Conservation (phyloP, 192 early-diverging fungal genomes). For the Physocladia obscura region DNA sequence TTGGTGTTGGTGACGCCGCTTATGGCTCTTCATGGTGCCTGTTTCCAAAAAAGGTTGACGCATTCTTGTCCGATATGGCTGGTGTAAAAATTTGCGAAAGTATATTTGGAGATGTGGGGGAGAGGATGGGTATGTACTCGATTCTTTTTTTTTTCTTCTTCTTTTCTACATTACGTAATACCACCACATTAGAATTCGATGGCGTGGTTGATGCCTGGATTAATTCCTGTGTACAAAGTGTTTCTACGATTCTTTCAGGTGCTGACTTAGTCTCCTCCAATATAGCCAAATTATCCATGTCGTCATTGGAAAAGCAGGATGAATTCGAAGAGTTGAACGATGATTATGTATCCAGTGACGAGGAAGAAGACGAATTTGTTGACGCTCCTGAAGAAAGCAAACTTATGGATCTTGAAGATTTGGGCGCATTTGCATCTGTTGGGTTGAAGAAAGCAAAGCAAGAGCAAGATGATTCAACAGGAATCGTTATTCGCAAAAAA, state of each 20-base stretch:
- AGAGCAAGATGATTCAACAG: constrained; percentile 56
- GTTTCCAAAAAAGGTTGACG: constrained; percentile 56
- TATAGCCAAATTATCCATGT: not conserved
- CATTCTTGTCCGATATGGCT: constrained; percentile 61
- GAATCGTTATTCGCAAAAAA: constrained; percentile 42
- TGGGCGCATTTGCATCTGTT: constrained; percentile 59
- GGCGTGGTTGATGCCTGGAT: constrained; percentile 9
- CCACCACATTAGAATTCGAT: constrained; percentile 3
- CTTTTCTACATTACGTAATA: not conserved
- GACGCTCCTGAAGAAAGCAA: constrained; percentile 52
- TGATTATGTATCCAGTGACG: constrained; percentile 26
- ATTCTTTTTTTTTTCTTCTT: not conserved
- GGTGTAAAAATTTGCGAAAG: constrained; percentile 49
- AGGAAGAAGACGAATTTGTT: constrained; percentile 45
- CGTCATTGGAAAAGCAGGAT: not conserved
- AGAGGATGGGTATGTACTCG: not conserved
- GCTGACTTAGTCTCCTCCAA: not conserved
- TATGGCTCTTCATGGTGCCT: constrained; percentile 63
- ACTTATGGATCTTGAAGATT: constrained; percentile 73
- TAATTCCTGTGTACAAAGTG: not conserved
- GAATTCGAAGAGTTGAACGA: constrained; percentile 29
- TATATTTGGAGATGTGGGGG: constrained; percentile 46
- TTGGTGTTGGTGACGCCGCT: constrained; percentile 70
- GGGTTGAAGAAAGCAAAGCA: constrained; percentile 57
- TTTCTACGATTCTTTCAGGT: not conserved